A percentile compares a stretch with the other conserved stretches of the same genome.
These are phyloP conservation scores for Metschnikowia kunwiensis DNA, from an alignment of 805 yeast species.

Conservation along the genomic window DNA sequence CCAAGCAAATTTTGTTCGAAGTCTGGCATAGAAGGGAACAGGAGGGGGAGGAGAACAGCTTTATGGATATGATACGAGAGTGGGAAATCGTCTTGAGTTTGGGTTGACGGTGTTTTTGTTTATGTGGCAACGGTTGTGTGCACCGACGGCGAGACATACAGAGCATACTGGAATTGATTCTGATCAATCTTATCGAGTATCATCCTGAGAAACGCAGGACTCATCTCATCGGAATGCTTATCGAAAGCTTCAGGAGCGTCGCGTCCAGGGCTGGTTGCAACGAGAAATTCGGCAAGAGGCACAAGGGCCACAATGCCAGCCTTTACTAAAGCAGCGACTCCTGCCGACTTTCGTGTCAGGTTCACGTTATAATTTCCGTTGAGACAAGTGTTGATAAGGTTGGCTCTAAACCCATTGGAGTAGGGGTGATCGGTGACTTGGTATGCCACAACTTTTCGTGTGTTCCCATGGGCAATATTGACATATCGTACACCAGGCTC, in stretches of 20 bases:
- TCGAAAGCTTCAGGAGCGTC: slow-evolving; percentile 2
- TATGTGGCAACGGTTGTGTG: background rate
- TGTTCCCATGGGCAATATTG: slow-evolving; percentile 32
- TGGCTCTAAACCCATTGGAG: slow-evolving; percentile 34
- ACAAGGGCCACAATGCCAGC: slow-evolving; percentile 6
- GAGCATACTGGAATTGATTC: slow-evolving; percentile 10
- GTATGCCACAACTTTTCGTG: slow-evolving; percentile 38
- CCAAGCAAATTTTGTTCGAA: slow-evolving; percentile 51
- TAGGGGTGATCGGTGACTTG: slow-evolving; percentile 32
- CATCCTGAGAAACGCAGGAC: slow-evolving; percentile 10
- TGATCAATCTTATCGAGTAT: slow-evolving; percentile 5
- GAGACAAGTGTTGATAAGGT: slow-evolving; percentile 34
- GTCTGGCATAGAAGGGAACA: slow-evolving; percentile 45
- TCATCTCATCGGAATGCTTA: slow-evolving; percentile 13
- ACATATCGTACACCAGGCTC: slow-evolving; percentile 42
- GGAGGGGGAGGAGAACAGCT: slow-evolving; percentile 36
- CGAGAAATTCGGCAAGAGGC: slow-evolving; percentile 13
- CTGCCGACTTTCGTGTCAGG: slow-evolving; percentile 1
- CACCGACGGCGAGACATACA: slow-evolving; percentile 4
- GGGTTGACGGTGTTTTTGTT: slow-evolving; percentile 21
- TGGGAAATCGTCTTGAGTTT: slow-evolving; percentile 48
- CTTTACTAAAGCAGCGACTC: background rate
- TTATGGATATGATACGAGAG: slow-evolving; percentile 53
- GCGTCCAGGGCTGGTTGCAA: background rate
- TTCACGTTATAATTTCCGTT: slow-evolving; percentile 11